Conservation (phyloP, 2,329 filamentous ascomycete genomes). For the Elsinoe batatas region DNA sequence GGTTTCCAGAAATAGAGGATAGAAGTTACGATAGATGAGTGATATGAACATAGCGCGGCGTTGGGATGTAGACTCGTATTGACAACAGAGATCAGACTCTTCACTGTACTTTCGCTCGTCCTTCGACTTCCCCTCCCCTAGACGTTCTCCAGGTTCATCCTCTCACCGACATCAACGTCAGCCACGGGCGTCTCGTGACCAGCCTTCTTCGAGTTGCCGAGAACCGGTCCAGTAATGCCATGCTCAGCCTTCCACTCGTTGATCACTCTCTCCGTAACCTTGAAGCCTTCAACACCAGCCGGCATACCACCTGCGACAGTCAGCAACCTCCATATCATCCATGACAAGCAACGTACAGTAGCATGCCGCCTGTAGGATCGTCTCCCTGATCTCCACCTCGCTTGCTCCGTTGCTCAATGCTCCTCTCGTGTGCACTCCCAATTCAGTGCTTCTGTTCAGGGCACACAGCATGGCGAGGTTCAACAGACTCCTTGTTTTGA, state of each 20-base stretch:
- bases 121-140: background rate
- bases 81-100: background rate
- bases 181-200: background rate
- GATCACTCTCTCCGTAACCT: conserved; percentile 42
- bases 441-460: conserved; percentile 49
- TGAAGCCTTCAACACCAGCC: conserved; percentile 46
- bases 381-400: conserved; percentile 54
- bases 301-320: conserved; percentile 35
- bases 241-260: conserved; percentile 41
- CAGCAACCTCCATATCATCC: background rate
- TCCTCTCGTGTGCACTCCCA: conserved; percentile 53
- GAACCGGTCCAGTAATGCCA: conserved; percentile 11
- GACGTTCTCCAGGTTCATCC: conserved; percentile 9
- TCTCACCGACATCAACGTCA: conserved; percentile 8
- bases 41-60: conserved; percentile 4
- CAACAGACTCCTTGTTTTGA: conserved; percentile 51
- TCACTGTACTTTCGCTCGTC: background rate
- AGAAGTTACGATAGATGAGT: background rate
- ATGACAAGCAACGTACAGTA: conserved; percentile 29
- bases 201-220: conserved; percentile 9
- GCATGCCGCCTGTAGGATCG: conserved; percentile 40
- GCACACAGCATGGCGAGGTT: conserved; percentile 58
- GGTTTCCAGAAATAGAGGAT: conserved; percentile 11
- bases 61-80: conserved; percentile 7
- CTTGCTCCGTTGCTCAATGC: conserved; percentile 53